Evolutionary conservation across 441 rosid species (phyloP), one percentile per base, ranked within the genome.

Genomic region (Brassica balearica): DNA sequence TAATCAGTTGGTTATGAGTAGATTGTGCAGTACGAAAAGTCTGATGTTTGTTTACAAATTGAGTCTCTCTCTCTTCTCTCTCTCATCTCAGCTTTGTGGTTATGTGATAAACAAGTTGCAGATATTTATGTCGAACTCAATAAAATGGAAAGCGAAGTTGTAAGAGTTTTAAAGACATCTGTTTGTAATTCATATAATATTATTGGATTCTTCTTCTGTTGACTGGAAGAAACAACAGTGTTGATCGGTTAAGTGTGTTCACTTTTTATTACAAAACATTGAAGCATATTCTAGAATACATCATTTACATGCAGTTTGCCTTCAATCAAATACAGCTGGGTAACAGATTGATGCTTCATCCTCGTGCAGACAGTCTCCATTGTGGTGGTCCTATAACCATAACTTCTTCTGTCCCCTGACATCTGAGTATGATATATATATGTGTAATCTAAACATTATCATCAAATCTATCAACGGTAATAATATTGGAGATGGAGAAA

Each of bases 321-420:
- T 25, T 25, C 27, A 25, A 3, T 60, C 19, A 48, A 60, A 6
- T 20, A 48, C 41, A 8, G 5, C 29, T 61, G 11, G 27, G 27
- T 25, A 0, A 25, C 0, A 25, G 27, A 25, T 25, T 25, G 65
- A 69, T 56, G 34, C 25, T 65, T 74, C 67, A 74, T 36, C 15
- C 69, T 53, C 80, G 76, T 72, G 72, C 8, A 34, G 8, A n/a
- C 27, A 41, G 10, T 36, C 75, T 84, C 92, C 88, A 83, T 73
- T 83, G 81, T 9, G 91, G 92, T 48, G 91, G 92, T 48, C 92
- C 93, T 69, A 86, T 74, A 53, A 61, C 81, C 51, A 43, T 1
- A 46, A 46, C 15, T 12, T 46, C 6, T 48, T 12, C 56, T 48
- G 56, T 12, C 56, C 17, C 86, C 41, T 34, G 41, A 34, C 1